Conservation (phyloP, 768 basidiomycete species). For the Serendipita vermifera region DNA sequence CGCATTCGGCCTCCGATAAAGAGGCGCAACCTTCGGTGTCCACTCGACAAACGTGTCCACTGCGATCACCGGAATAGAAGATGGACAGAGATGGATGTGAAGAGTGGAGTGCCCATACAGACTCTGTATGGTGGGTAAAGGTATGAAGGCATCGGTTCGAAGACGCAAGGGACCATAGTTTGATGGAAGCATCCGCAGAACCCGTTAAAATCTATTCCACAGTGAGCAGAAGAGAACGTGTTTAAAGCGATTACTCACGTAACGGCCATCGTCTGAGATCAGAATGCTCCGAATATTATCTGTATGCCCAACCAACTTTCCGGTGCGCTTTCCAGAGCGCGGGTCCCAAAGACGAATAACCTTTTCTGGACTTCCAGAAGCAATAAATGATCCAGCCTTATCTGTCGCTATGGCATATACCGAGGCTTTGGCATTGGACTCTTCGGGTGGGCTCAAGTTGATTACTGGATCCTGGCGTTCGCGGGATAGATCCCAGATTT, state of each 20-base stretch:
- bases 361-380: slow-evolving; percentile 82
- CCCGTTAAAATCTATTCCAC: slow-evolving; percentile 59
- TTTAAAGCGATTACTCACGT: slow-evolving; percentile 40
- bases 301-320: slow-evolving; percentile 89
- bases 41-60: slow-evolving; percentile 82
- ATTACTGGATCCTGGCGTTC: slow-evolving; percentile 36
- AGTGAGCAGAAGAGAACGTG: too few species aligned
- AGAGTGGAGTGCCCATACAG: slow-evolving; percentile 87
- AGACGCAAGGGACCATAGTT: slow-evolving; percentile 83
- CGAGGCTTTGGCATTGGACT: slow-evolving; percentile 49
- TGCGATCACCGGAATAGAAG: slow-evolving; percentile 91
- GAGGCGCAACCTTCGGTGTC: slow-evolving; percentile 75
- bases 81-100: slow-evolving; percentile 70
- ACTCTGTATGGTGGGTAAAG: slow-evolving; percentile 88
- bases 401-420: slow-evolving; percentile 68
- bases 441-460: slow-evolving; percentile 55
- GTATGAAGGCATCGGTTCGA: slow-evolving; percentile 85
- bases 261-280: slow-evolving; percentile 80
- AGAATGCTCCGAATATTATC: slow-evolving; percentile 90
- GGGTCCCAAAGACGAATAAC: slow-evolving; percentile 92
- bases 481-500: slow-evolving; percentile 77
- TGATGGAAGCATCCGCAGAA: slow-evolving; percentile 79
- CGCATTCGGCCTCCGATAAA: slow-evolving; percentile 79
- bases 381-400: slow-evolving; percentile 65
- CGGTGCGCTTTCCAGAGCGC: slow-evolving; percentile 61